Base-by-base conservation (phyloP, 176 grass and related monocot genomes). In the Aegilops sharonensis region DNA sequence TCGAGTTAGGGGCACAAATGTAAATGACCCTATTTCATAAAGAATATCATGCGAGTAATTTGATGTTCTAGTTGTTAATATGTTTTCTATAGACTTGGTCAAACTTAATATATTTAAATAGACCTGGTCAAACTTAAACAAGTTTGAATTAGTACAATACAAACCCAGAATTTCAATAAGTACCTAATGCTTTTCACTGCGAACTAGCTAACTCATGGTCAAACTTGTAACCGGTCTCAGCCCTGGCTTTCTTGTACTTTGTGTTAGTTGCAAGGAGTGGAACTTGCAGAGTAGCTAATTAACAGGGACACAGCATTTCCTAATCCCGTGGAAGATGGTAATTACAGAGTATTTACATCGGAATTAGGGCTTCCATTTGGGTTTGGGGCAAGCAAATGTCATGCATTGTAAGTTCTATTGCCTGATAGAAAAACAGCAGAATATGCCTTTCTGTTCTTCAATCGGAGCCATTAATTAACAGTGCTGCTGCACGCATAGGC, bases 291-390 rank as follows among this genome's bases (percentile, higher is more conserved):
- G 9, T 43, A 88, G 78, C 85, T 91, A 84, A 75, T 81, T 91
- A 84, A 91, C 81, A 76, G 35, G 14, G 85, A 68, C 76, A 77
- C 74, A 23, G 1, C 45, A 17, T 77, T 76, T 91, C 89, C 80
- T 25, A 91, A 91, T 87, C 89, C 85, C 62, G 68, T 54, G 66
- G 89, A 87, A 80, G 85, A 91, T 43, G 42, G 42, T 43, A 84
- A 87, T 87, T 84, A 20, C 85, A 84, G 76, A 87, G 85, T 76
- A 91, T 84, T 91, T 91, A 81, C 81, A 84, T 88, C 6, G 89
- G 89, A 91, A 91, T 47, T 91, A 84, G 89, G 85, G 85, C 81
- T 91, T 88, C 85, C 20, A 84, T 84, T 87, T 84, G 81, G 85
- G 69, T 36, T 24, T 39, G 68, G 68, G 85, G 43, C 83, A 86